Evolutionary conservation across 768 basidiomycete species (phyloP).

Genomic region (Terana coerulea): DNA sequence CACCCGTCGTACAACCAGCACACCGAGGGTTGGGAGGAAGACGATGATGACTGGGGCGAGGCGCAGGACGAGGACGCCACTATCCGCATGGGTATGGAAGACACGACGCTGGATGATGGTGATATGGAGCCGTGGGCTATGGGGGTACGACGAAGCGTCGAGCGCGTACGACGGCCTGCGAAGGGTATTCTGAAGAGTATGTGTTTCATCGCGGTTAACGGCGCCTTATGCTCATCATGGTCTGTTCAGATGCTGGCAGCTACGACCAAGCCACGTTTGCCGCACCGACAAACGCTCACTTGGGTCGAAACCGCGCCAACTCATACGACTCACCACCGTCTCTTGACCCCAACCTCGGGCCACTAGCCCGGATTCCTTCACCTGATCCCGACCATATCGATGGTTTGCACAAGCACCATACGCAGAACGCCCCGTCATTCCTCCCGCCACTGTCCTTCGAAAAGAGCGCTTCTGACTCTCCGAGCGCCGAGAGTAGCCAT

Average conservation of each 20-base stretch:
- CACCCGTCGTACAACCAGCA: slow-evolving; percentile 26
- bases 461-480: slow-evolving; percentile 33
- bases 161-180: slow-evolving; percentile 60
- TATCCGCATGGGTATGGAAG: slow-evolving; percentile 58
- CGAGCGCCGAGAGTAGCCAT: slow-evolving; percentile 36
- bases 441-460: slow-evolving; percentile 62
- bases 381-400: slow-evolving; percentile 86
- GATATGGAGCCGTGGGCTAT: slow-evolving; percentile 78
- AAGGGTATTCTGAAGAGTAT: slow-evolving; percentile 89
- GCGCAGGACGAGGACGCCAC: slow-evolving; percentile 70
- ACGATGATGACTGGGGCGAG: slow-evolving; percentile 76
- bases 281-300: slow-evolving; percentile 28
- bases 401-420: slow-evolving; percentile 70
- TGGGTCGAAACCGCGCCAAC: slow-evolving; percentile 68
- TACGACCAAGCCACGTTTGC: slow-evolving; percentile 65
- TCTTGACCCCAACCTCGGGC: slow-evolving; percentile 59
- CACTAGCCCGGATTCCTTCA: slow-evolving; percentile 76
- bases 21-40: slow-evolving; percentile 69
- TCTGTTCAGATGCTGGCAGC: slow-evolving; percentile 52
- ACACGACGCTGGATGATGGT: slow-evolving; percentile 44
- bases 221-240: slow-evolving; percentile 10
- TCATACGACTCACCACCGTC: slow-evolving; percentile 64
- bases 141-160: slow-evolving; percentile 66
- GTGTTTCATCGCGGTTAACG: slow-evolving; percentile 27
- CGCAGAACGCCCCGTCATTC: slow-evolving; percentile 40